A percentile compares a stretch with the other conserved stretches of the same genome.
Conservation (phyloP, 257 asterid species). For the Petunia axillaris region DNA sequence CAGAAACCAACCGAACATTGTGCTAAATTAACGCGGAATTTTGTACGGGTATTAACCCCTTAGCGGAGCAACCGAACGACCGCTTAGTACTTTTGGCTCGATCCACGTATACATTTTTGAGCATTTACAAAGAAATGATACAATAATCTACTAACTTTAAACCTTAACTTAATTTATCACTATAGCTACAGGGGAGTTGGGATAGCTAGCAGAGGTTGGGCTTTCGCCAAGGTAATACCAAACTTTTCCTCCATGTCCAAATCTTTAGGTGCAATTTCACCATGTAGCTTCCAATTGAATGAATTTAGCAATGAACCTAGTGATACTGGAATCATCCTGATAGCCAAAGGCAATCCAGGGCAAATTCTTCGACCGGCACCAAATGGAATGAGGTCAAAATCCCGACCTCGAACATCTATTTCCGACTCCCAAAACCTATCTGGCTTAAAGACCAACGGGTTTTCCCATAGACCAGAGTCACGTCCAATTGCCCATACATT, state of each 20-base stretch:
- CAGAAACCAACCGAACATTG: too few relatives aligned
- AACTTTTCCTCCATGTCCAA: constrained; percentile 39
- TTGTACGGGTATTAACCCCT: too few relatives aligned
- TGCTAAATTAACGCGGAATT: too few relatives aligned
- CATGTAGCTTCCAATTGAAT: constrained; percentile 42
- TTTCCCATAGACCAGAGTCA: constrained; percentile 29
- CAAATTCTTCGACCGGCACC: constrained; percentile 44
- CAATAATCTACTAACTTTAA: too few relatives aligned
- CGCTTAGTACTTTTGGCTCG: too few relatives aligned
- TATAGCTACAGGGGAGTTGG: constrained; percentile 26
- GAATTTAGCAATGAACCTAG: constrained; percentile 36
- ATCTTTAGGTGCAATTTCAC: constrained; percentile 29
- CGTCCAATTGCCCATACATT: constrained; percentile 41
- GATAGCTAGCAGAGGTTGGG: constrained; percentile 31
- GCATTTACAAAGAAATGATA: too few relatives aligned
- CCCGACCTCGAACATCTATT: constrained; percentile 31
- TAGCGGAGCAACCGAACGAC: too few relatives aligned
- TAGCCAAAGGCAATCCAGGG: constrained; percentile 40
- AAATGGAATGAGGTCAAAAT: constrained; percentile 42
- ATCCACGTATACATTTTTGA: too few relatives aligned
- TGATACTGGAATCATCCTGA: constrained; percentile 29
- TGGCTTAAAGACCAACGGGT: constrained; percentile 31
- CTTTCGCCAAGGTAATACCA: constrained; percentile 38
- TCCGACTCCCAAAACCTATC: constrained; percentile 37
- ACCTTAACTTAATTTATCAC: background rate